Percentiles rank a stretch among this genome's conserved stretches.
Conservation (phyloP, 2,329 filamentous ascomycete genomes). For the Ceratocystis ficicola region DNA sequence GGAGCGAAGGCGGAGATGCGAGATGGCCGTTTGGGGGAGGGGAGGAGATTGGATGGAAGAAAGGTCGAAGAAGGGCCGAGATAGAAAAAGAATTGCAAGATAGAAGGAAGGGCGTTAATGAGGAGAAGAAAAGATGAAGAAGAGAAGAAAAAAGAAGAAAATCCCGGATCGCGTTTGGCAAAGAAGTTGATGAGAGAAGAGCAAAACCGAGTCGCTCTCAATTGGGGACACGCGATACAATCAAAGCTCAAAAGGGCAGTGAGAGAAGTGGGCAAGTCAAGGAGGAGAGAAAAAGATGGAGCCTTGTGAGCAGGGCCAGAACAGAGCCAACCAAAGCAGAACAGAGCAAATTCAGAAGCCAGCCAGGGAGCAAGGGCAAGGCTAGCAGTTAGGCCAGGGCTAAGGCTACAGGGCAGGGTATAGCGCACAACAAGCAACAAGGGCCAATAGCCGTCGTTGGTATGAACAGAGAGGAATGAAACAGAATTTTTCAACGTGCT, state of each 20-base stretch:
- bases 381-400: too few relatives aligned
- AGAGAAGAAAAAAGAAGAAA: not conserved
- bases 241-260: too few relatives aligned
- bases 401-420: too few relatives aligned
- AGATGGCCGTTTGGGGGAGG: too few relatives aligned
- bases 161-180: slow-evolving; percentile 15
- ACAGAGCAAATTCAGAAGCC: too few relatives aligned
- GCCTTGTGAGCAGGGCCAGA: not conserved
- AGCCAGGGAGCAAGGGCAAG: too few relatives aligned
- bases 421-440: too few relatives aligned
- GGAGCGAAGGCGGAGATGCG: too few relatives aligned
- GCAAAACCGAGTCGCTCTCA: slow-evolving; percentile 11
- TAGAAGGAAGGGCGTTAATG: not conserved
- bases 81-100: not conserved
- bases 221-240: slow-evolving; percentile 20
- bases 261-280: not conserved
- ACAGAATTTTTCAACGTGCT: too few relatives aligned
- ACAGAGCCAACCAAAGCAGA: not conserved
- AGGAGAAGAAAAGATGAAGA: not conserved
- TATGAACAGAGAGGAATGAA: too few relatives aligned
- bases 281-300: slow-evolving; percentile 27
- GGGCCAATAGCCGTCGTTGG: too few relatives aligned
- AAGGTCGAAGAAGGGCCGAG: not conserved
- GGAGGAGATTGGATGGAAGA: slow-evolving; percentile 4
- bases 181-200: slow-evolving; percentile 11